Percentiles rank a stretch among this genome's conserved stretches.
phyloP scores from a whole-genome alignment of 2,329 filamentous ascomycete genomes.

The Cordyceps tenuipes region DNA sequence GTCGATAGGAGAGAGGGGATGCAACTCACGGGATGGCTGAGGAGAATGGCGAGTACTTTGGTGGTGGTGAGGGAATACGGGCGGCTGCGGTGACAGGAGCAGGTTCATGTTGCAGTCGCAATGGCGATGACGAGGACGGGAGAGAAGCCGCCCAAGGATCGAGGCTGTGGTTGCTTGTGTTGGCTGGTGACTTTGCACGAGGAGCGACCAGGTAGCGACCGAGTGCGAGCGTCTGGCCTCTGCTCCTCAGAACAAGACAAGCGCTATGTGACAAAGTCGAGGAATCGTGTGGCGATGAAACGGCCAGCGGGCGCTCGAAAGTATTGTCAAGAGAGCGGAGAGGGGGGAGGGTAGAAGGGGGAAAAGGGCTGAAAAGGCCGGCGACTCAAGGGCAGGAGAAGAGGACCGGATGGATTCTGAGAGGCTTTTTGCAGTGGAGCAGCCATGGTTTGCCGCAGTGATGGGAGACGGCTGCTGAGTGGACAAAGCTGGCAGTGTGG shows the following conservation, averaged over 20 bases:
- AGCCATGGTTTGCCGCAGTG: constrained; percentile 5
- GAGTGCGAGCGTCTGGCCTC: not conserved
- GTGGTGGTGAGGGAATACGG: constrained; percentile 51
- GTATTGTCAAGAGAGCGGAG: not conserved
- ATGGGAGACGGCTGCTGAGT: not conserved
- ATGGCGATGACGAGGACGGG: not conserved
- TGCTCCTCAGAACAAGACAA: not conserved
- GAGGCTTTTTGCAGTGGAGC: constrained; percentile 10
- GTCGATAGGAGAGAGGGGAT: not conserved
- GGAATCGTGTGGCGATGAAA: not conserved
- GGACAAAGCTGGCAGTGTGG: not conserved
- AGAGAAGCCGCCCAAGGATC: not conserved
- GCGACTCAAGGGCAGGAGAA: constrained; percentile 7
- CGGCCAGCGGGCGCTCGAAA: not conserved
- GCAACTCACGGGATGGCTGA: constrained; percentile 45
- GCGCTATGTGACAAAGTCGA: too few relatives aligned
- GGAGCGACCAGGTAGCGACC: constrained; percentile 2
- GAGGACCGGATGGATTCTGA: constrained; percentile 4
- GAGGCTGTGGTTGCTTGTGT: constrained; percentile 5
- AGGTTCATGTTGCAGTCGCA: constrained; percentile 47
- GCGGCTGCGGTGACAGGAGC: constrained; percentile 51
- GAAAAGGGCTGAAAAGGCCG: constrained; percentile 9
- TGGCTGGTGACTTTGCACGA: not conserved
- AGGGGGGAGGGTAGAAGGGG: not conserved
- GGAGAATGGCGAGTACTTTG: constrained; percentile 46